phyloP scores from a whole-genome alignment of 2,329 filamentous ascomycete genomes.

The Monilinia fructigena region DNA sequence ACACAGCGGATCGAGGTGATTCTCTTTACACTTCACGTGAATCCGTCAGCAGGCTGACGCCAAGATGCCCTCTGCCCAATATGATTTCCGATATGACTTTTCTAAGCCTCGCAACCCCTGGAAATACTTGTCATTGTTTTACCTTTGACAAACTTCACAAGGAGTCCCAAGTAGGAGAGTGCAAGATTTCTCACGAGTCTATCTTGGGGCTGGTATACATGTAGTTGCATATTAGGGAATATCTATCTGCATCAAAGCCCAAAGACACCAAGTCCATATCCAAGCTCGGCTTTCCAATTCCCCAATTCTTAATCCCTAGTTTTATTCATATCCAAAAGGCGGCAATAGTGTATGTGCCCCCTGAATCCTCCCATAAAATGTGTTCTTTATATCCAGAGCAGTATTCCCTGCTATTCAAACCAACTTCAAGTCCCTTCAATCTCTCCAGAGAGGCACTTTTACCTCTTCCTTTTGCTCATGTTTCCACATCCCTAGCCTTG shows the following conservation, averaged over 20 bases:
- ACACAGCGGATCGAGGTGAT: background rate
- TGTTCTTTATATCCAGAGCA: conserved; percentile 18
- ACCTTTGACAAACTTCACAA: background rate
- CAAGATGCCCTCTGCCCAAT: background rate
- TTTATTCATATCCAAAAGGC: conserved; percentile 16
- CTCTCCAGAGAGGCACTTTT: conserved; percentile 22
- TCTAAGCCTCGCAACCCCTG: no score
- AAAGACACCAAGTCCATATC: no score
- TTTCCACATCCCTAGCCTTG: conserved; percentile 19
- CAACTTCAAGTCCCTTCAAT: conserved; percentile 9
- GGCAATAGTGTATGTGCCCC: background rate
- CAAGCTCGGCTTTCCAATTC: background rate
- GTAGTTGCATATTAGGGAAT: background rate
- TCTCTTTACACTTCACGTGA: background rate
- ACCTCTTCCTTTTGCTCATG: conserved; percentile 26
- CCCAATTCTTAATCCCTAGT: background rate
- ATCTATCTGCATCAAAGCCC: background rate
- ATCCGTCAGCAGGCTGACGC: background rate
- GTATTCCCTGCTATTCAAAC: conserved; percentile 20
- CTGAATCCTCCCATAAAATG: conserved; percentile 23
- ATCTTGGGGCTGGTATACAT: background rate
- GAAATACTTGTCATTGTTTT: background rate
- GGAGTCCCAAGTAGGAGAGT: background rate
- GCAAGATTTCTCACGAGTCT: background rate
- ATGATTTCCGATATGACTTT: no score